A percentile compares a stretch with the other conserved stretches of the same genome.
These are phyloP conservation scores for Xenoacremonium recifei DNA, from an alignment of 2,329 filamentous ascomycete genomes.

Conservation along the genomic window DNA sequence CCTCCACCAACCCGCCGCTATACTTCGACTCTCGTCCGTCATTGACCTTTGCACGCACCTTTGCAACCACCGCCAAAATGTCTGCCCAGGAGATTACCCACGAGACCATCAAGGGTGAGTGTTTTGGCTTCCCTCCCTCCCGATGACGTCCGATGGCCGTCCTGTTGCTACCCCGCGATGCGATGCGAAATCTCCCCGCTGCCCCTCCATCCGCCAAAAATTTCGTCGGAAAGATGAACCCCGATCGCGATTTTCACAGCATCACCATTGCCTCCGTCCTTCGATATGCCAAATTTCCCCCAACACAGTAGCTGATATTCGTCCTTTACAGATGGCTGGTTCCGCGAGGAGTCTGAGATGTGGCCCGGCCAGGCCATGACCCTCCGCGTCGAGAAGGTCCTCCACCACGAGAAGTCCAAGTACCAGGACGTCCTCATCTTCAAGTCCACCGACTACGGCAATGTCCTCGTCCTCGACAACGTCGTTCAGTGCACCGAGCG, in stretches of 20 bases:
- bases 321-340: slow-evolving; percentile 84
- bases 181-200: too few relatives aligned
- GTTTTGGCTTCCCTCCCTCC: slow-evolving; percentile 14
- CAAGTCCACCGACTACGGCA: slow-evolving; percentile 95
- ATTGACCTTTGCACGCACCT: slow-evolving; percentile 10
- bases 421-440: slow-evolving; percentile 99
- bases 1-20: background rate
- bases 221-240: background rate
- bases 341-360: slow-evolving; percentile 98
- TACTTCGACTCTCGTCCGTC: background rate
- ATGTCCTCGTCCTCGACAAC: slow-evolving; percentile 94
- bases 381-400: slow-evolving; percentile 93
- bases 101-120: slow-evolving; percentile 72
- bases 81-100: slow-evolving; percentile 65
- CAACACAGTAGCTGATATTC: slow-evolving; percentile 10
- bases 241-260: background rate
- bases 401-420: slow-evolving; percentile 98
- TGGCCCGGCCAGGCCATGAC: slow-evolving; percentile 99
- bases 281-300: too few relatives aligned
- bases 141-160: too few relatives aligned
- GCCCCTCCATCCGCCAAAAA: slow-evolving; percentile 21
- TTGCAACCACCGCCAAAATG: slow-evolving; percentile 48
- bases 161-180: slow-evolving; percentile 17
- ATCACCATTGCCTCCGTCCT: too few relatives aligned
- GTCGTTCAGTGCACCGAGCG: slow-evolving; percentile 99